Evolutionary conservation across 1,284 basidiomycete species (phyloP).

Genomic region (Ustilago cynodontis): DNA sequence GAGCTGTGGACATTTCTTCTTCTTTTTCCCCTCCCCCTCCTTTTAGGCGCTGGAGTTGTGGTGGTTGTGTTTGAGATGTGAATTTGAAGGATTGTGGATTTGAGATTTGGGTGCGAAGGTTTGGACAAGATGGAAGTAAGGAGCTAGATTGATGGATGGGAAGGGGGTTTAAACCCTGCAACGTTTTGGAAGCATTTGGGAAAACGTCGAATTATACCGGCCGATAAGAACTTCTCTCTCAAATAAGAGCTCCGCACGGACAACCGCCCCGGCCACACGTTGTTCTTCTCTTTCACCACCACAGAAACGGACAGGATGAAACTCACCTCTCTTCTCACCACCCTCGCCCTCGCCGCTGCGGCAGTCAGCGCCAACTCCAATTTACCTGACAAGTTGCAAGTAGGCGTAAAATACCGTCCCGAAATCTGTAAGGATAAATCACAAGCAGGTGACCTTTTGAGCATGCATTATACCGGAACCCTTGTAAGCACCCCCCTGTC

Average conservation of each 20-base stretch:
- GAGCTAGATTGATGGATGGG: not conserved
- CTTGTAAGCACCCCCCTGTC: slow-evolving; percentile 62
- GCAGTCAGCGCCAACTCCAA: slow-evolving; percentile 35
- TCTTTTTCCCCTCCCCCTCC: not conserved
- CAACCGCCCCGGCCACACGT: slow-evolving; percentile 15
- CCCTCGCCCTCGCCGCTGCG: slow-evolving; percentile 31
- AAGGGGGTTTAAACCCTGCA: not conserved
- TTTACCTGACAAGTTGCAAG: slow-evolving; percentile 57
- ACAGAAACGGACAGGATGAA: slow-evolving; percentile 19
- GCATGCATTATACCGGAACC: slow-evolving; percentile 81
- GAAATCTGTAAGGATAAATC: slow-evolving; percentile 76
- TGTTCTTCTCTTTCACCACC: slow-evolving; percentile 18
- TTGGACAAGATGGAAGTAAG: no score
- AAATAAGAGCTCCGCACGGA: not conserved
- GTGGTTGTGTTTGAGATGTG: not conserved
- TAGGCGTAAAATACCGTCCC: slow-evolving; percentile 71
- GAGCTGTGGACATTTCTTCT: slow-evolving; percentile 59
- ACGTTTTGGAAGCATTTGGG: not conserved
- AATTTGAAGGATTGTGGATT: not conserved
- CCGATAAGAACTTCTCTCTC: slow-evolving; percentile 27
- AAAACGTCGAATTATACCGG: slow-evolving; percentile 16
- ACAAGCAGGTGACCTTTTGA: slow-evolving; percentile 77
- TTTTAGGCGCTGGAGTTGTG: no score
- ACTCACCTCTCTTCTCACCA: slow-evolving; percentile 10
- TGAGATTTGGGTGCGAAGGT: no score